Conservation (phyloP, 176 grass and related monocot species). For the Cenchrus fungigraminus region DNA sequence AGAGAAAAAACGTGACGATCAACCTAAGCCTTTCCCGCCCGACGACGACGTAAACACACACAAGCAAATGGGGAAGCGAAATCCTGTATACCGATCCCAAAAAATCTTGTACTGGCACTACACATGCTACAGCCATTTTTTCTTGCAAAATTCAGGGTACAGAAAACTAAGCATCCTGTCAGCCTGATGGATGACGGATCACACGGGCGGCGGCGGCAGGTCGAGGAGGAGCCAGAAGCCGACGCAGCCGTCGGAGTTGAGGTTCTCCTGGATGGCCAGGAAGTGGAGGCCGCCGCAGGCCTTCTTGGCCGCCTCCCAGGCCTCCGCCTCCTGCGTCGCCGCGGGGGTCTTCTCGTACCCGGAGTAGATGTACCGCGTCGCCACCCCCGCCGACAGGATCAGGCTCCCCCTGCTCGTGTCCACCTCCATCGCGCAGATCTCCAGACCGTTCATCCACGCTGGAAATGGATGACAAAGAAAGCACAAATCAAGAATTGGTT, state of each 20-base stretch:
- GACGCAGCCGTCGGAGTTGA: constrained; percentile 82
- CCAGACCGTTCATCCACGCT: constrained; percentile 98
- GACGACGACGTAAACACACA: not conserved
- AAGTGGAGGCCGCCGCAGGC: constrained; percentile 86
- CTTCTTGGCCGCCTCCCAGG: constrained; percentile 94
- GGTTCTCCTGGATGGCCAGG: constrained; percentile 83
- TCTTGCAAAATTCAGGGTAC: not conserved
- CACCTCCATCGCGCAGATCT: constrained; percentile 73
- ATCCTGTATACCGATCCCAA: constrained; percentile 2
- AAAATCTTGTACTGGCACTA: constrained; percentile 38
- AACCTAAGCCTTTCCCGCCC: too few species aligned
- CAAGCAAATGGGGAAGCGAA: not conserved
- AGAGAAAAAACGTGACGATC: too few species aligned
- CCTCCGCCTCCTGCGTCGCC: constrained; percentile 89
- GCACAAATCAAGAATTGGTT: not conserved
- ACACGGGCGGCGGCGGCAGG: constrained; percentile 81
- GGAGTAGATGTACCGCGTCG: constrained; percentile 83
- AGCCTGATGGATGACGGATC: not conserved
- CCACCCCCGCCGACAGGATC: constrained; percentile 75
- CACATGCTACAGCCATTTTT: constrained; percentile 34
- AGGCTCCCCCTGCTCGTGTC: constrained; percentile 66
- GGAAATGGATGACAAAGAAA: constrained; percentile 15
- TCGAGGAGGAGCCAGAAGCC: constrained; percentile 97
- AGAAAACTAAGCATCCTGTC: not conserved
- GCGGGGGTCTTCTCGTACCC: constrained; percentile 82